Conservation (phyloP, 768 basidiomycete species). For the Boletus tylopilopsis region DNA sequence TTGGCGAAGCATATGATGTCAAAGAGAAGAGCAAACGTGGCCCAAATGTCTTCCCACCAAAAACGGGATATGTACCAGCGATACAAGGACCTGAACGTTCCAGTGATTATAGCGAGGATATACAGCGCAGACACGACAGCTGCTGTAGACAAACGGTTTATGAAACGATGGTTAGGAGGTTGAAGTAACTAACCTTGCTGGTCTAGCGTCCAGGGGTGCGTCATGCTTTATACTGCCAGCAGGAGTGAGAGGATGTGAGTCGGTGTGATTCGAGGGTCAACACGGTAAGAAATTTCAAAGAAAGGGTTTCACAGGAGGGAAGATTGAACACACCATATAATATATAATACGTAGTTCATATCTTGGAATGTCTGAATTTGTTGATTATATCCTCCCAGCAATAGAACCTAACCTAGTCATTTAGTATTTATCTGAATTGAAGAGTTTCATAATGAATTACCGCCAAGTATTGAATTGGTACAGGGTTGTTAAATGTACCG, state of each 20-base stretch:
- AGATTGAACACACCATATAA: too few relatives aligned
- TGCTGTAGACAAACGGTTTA: background rate
- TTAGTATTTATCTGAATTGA: too few relatives aligned
- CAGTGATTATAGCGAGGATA: background rate
- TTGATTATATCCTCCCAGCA: background rate
- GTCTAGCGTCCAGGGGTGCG: background rate
- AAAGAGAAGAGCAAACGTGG: background rate
- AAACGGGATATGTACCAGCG: conserved; percentile 1
- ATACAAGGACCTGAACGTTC: conserved; percentile 1
- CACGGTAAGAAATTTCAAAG: background rate
- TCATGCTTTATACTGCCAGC: too few relatives aligned
- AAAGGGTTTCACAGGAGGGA: too few relatives aligned
- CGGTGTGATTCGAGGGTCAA: too few relatives aligned
- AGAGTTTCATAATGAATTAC: too few relatives aligned
- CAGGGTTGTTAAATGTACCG: too few relatives aligned
- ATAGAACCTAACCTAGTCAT: too few relatives aligned
- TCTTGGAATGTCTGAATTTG: background rate
- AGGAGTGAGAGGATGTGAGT: too few relatives aligned
- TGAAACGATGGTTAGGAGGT: background rate
- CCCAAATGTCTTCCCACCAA: conserved; percentile 6
- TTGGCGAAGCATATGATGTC: background rate
- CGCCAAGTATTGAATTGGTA: too few relatives aligned
- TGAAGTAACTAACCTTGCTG: background rate
- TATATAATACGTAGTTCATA: too few relatives aligned
- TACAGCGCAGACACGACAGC: background rate